These are phyloP conservation scores for Sphenostylis stenocarpa DNA, from an alignment of 306 rosid species.

Conservation along the genomic window DNA sequence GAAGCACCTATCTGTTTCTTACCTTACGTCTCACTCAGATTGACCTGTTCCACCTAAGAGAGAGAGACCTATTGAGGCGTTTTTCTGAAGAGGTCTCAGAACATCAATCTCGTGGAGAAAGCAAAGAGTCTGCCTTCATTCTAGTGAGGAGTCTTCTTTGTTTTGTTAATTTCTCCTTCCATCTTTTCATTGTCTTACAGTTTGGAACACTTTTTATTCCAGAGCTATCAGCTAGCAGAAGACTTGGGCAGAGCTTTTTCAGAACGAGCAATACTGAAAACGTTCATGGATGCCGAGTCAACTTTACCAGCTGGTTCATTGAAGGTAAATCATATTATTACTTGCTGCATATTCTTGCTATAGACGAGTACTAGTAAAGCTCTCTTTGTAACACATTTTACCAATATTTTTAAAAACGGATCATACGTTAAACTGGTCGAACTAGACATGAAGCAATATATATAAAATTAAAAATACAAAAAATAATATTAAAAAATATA, in stretches of 20 bases:
- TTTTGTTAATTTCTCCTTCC: not conserved
- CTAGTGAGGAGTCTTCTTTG: conserved; percentile 47
- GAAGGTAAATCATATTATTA: conserved; percentile 54
- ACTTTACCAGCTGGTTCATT: conserved; percentile 52
- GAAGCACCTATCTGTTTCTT: conserved; percentile 30
- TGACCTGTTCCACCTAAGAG: conserved; percentile 81
- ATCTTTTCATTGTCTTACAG: conserved; percentile 6
- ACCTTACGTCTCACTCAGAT: conserved; percentile 51
- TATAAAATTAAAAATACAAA: too few relatives aligned
- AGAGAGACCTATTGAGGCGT: conserved; percentile 71
- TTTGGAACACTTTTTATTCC: conserved; percentile 32
- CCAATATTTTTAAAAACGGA: not conserved
- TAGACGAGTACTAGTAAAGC: not conserved
- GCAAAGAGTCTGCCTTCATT: conserved; percentile 69
- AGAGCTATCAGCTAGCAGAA: conserved; percentile 87
- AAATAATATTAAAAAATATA: too few relatives aligned
- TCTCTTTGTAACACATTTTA: not conserved
- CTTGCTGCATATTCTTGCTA: not conserved
- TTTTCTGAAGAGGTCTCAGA: conserved; percentile 74
- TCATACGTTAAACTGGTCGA: too few relatives aligned
- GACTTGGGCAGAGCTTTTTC: conserved; percentile 94
- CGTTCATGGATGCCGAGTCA: conserved; percentile 63
- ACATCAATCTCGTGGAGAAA: conserved; percentile 65
- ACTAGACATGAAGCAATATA: too few relatives aligned
- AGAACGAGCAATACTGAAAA: conserved; percentile 62